Evolutionary conservation across 306 rosid species (phyloP), one percentile per base, ranked within the genome.

Genomic region (Quercus gilva): DNA sequence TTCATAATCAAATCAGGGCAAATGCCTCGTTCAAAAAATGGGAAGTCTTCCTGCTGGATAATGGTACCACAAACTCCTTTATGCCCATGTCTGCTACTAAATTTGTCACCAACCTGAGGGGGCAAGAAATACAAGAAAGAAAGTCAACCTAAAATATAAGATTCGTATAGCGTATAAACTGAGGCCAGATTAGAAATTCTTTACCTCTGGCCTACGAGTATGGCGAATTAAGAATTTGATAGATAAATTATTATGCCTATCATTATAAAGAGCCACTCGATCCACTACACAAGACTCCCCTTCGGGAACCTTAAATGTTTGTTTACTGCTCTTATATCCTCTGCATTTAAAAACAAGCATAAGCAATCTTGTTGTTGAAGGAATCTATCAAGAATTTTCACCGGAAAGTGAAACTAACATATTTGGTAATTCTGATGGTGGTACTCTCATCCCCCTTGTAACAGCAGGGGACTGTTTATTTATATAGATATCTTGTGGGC

Each of bases 21-120:
- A 76, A 95, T 90, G 88, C 99, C 99, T 80, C 92, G 90, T 86
- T 95, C 99, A 55, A 95, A 90, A 88, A 95, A 95, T 3, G 99
- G 99, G 49, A 95, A 92, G 81, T 95, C 99, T 84, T 95, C 99
- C 87, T 95, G 98, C 70, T 83, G 95, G 78, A 95, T 92, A 82
- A 95, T 90, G 60, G 97, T 95, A 72, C 99, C 99, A 79, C 95
- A 91, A 76, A 95, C 99, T 83, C 99, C 99, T 84, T 95, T 95
- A 85, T 95, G 98, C 78, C 99, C 99, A 79, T 95, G 99, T 84
- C 99, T 91, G 85, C 99, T 95, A 87, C 99, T 95, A 82, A 95
- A 95, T 87, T 95, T 95, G 81, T 95, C 99, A 64, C 98, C 98
- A 78, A 95, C 89, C 97, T 94, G 77, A 59, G 73, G 79, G 52